Evolutionary conservation across 2,329 filamentous ascomycete genomes (phyloP), one percentile per base, ranked within the genome.

Genomic region (Hymenoscyphus scutula): DNA sequence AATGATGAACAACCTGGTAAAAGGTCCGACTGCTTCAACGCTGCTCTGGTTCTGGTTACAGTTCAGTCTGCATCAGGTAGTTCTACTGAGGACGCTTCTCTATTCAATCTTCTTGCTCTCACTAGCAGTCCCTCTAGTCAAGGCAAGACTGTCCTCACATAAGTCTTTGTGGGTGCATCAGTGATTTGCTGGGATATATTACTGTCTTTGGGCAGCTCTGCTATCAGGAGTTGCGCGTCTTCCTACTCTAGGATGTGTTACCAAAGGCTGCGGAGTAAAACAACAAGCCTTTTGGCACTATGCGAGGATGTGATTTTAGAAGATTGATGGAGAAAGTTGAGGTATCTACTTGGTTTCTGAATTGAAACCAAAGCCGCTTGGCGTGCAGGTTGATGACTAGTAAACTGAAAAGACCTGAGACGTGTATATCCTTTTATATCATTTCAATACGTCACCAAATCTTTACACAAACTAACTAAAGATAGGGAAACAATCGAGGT

Each of bases 381-480:
- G 68, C 59, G 61, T 65, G 73, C 74, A 73, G 74, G 62, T 64
- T 79, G 77, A 78, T 69, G 77, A 76, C 73, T 69, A 60, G 75
- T n/a, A 73, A 82, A 89, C 86, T 89, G 86, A 89, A 89, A 90
- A 90, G 87, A 90, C 83, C 88, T 90, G 88, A 90, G 81, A 80
- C 80, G 69, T 63, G 48, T 54, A 53, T 55, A 19, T 10, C 27
- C 10, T 55, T 30, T 23, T 32, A 25, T 32, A 13, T 17, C 30
- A 53, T 8, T 53, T 37, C 30, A 10, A 23, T 30, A 38, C 11
- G 5, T 23, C 25, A 13, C 23, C 17, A 13, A 34, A 10, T 30
- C 30, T 15, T 5, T 34, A 8, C 29, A 13, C 54, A 23, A 23
- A 19, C 41, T 48, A 48, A 48, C 41, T 34, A 13, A 13, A 34